Evolutionary conservation across 2,329 filamentous ascomycete genomes (phyloP), one percentile per base, ranked within the genome.

Genomic region (Didymosphaeria variabile): DNA sequence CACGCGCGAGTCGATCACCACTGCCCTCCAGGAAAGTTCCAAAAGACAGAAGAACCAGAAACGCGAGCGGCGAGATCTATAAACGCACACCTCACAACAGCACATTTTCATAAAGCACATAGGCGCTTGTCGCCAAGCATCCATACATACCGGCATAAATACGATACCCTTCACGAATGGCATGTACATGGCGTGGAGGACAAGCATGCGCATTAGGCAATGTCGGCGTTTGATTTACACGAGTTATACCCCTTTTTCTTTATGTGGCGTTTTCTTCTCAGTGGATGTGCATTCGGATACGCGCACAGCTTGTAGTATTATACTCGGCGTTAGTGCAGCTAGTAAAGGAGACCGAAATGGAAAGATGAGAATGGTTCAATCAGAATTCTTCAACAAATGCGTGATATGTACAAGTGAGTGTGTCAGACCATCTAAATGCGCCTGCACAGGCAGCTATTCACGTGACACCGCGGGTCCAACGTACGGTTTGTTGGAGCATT

Each of bases 1-100:
- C 23, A 68, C 67, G 6, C 63, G 65, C n/a, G 66, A 71, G 32
- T 49, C 58, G 3, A 32, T 55, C 8, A n/a, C 36, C 13, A 54
- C 57, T 29, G 32, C 57, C 12, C 26, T 59, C 8, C 60, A 63
- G n/a, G 61, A 54, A 15, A 45, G n/a, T 7, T 44, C 29, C 9
- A 63, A 63, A 51, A 56, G 51, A 42, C 57, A 60, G 45, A 63
- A 60, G 46, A 63, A 38, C 42, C 61, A 63, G 55, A 60, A 55
- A 29, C 54, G n/a, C n/a, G 40, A 55, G 19, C 55, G 17, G 19
- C 55, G 17, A 50, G 38, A 54, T 21, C 15, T 26, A 32, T 26
- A 13, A 45, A 1, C 19, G 19, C 21, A 23, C 19, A 23, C 13
- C 13, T 42, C 17, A 45, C 23, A 26, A 3, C 7, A 23, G 26